phyloP scores from a whole-genome alignment of 805 yeast genomes.

The Metahyphopichia silvanorum region DNA sequence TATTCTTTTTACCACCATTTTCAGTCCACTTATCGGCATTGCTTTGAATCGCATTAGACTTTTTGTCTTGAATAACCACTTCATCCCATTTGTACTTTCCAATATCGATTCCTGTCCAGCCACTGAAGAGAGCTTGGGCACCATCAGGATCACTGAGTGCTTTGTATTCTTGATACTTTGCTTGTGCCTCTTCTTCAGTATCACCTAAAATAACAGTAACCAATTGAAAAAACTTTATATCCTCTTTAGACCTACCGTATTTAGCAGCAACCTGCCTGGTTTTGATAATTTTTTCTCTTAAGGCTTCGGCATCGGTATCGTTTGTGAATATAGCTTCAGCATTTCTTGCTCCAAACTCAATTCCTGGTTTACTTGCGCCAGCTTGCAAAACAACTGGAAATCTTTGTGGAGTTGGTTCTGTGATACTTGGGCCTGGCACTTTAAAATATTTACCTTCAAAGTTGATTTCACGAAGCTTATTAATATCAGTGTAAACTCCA shows the following conservation, averaged over 20 bases:
- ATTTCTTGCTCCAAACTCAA: constrained; percentile 39
- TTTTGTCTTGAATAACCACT: constrained; percentile 25
- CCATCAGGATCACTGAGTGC: constrained; percentile 38
- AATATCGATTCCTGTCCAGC: constrained; percentile 42
- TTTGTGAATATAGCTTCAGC: constrained; percentile 43
- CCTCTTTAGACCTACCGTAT: constrained; percentile 30
- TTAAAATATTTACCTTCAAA: constrained; percentile 39
- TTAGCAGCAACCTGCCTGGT: constrained; percentile 30
- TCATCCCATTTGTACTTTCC: constrained; percentile 29
- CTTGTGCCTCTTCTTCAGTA: constrained; percentile 42
- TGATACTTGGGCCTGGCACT: constrained; percentile 43
- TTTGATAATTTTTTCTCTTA: constrained; percentile 24
- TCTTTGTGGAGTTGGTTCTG: constrained; percentile 41
- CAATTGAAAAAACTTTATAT: constrained; percentile 35
- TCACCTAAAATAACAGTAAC: constrained; percentile 36
- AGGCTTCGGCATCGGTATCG: constrained; percentile 26
- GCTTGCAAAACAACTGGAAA: constrained; percentile 45
- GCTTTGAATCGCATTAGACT: constrained; percentile 28
- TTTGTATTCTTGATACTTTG: constrained; percentile 29
- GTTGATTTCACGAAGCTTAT: constrained; percentile 37
- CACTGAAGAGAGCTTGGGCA: constrained; percentile 36
- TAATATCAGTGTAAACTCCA: constrained; percentile 36
- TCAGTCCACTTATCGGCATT: constrained; percentile 30
- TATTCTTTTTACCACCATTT: constrained; percentile 14
- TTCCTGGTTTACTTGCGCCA: constrained; percentile 41